Percentiles rank a stretch among this genome's conserved stretches.
Evolutionary conservation across 805 yeast species (phyloP).

Genomic region (Ogataea corticis): DNA sequence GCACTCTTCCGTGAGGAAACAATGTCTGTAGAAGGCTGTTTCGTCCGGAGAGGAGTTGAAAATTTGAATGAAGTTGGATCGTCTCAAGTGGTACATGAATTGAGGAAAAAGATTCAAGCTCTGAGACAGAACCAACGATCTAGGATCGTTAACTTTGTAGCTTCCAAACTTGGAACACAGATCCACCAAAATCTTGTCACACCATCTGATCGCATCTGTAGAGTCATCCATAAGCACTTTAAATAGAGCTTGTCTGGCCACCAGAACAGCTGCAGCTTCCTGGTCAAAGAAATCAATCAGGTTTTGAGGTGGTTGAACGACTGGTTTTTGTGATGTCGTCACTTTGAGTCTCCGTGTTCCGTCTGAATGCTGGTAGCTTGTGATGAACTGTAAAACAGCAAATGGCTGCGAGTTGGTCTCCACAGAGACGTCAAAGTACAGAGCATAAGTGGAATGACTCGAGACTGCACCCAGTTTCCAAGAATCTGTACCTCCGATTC

Average conservation of each 20-base stretch:
- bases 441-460: slow-evolving; percentile 59
- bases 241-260: slow-evolving; percentile 54
- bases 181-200: slow-evolving; percentile 49
- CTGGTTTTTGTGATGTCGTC: slow-evolving; percentile 53
- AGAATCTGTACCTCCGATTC: slow-evolving; percentile 53
- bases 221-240: slow-evolving; percentile 40
- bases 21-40: slow-evolving; percentile 63
- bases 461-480: slow-evolving; percentile 60
- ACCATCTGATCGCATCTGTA: slow-evolving; percentile 47
- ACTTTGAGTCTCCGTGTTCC: slow-evolving; percentile 60
- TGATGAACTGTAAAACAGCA: slow-evolving; percentile 51
- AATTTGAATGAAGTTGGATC: slow-evolving; percentile 65
- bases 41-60: slow-evolving; percentile 75
- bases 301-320: slow-evolving; percentile 39
- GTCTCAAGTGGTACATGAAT: slow-evolving; percentile 64
- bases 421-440: slow-evolving; percentile 52
- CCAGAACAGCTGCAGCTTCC: slow-evolving; percentile 64
- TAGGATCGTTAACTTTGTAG: slow-evolving; percentile 47
- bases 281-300: slow-evolving; percentile 59
- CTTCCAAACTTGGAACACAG: slow-evolving; percentile 48
- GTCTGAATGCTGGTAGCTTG: slow-evolving; percentile 61
- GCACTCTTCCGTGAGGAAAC: slow-evolving; percentile 61
- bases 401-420: slow-evolving; percentile 24
- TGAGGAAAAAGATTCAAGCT: slow-evolving; percentile 61
- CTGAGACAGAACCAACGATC: slow-evolving; percentile 50